A percentile compares a stretch with the other conserved stretches of the same genome.
Conservation (phyloP, 2,329 filamentous ascomycete genomes). For the Fusarium fujikuroi region DNA sequence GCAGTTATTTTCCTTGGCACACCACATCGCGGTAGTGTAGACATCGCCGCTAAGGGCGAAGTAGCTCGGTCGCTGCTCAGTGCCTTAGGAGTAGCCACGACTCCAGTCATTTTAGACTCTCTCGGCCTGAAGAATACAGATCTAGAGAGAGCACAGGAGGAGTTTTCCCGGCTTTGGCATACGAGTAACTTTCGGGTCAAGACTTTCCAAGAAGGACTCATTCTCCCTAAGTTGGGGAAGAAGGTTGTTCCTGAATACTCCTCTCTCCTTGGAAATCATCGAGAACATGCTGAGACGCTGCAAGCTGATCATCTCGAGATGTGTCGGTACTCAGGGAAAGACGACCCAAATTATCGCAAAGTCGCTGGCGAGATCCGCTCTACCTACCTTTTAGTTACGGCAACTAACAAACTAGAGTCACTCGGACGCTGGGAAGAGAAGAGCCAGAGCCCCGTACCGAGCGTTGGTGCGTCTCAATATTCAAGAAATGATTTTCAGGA, state of each 20-base stretch:
- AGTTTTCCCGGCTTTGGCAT: not conserved
- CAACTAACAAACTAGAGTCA: not conserved
- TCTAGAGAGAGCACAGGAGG: not conserved
- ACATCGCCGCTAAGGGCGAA: not conserved
- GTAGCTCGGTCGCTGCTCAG: not conserved
- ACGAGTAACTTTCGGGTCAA: not conserved
- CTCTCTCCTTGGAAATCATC: not conserved
- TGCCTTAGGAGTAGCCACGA: not conserved
- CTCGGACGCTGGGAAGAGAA: fast-evolving
- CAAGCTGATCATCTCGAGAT: not conserved
- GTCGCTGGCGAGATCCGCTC: not conserved
- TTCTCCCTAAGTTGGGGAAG: fast-evolving
- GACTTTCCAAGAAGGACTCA: not conserved
- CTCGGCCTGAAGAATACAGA: not conserved
- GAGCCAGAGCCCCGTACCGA: not conserved
- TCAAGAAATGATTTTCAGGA: fast-evolving
- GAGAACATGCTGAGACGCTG: fast-evolving
- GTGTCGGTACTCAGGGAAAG: not conserved
- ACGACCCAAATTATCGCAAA: not conserved
- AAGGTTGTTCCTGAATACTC: not conserved
- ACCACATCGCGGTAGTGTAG: not conserved
- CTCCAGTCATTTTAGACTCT: not conserved
- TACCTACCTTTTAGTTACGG: not conserved
- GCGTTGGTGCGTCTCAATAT: fast-evolving
- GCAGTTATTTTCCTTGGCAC: not conserved